Evolutionary conservation across 139 green algal species (phyloP).

Genomic region (Marvania coccoides): DNA sequence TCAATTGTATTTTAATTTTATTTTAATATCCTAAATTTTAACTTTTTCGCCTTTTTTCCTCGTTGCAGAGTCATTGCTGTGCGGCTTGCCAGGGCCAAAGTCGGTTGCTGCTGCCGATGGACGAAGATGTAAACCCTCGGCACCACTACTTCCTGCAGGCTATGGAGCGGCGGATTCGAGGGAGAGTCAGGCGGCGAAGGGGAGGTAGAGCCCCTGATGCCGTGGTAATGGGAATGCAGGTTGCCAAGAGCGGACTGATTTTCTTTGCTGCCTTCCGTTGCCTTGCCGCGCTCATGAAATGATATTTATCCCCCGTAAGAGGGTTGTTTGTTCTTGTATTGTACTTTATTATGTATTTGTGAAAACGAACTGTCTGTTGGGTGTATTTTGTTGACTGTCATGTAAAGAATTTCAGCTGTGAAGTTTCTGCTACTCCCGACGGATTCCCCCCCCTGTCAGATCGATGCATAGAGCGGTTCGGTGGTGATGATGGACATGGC

Average conservation of each 20-base stretch:
- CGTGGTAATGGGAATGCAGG: neutral
- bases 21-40: too few species aligned
- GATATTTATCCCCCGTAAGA: too few species aligned
- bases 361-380: too few species aligned
- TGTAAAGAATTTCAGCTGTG: too few species aligned
- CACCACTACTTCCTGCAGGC: conserved; percentile 17
- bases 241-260: neutral
- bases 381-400: too few species aligned
- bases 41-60: neutral
- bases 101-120: conserved; percentile 10
- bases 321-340: too few species aligned
- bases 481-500: too few species aligned
- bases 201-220: neutral
- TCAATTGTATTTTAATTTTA: too few species aligned
- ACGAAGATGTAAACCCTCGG: conserved; percentile 11
- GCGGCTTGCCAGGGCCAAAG: neutral
- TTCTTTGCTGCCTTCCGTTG: neutral
- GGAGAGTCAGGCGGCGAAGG: conserved; percentile 1
- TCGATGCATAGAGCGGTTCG: too few species aligned
- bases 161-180: conserved; percentile 12
- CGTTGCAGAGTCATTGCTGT: neutral
- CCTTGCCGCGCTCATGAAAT: neutral
- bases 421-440: too few species aligned
- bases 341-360: too few species aligned
- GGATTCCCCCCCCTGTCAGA: too few species aligned